phyloP scores from a whole-genome alignment of 2,329 filamentous ascomycete species.

The Phyllosticta citriasiana region DNA sequence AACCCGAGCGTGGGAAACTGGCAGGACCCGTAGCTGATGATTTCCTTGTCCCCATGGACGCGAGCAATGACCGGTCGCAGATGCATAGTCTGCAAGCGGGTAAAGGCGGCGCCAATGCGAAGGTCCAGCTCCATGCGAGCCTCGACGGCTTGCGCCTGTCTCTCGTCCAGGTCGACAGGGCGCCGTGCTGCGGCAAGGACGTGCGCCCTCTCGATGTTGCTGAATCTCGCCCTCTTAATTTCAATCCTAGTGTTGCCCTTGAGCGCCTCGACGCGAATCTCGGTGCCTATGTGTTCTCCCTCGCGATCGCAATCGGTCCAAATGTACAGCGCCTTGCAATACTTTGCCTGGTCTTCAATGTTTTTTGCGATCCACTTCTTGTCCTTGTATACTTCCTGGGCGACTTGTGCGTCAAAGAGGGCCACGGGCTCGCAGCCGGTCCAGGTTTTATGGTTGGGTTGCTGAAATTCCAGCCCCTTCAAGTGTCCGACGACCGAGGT shows the following conservation, averaged over 20 bases:
- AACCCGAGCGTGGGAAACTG: constrained; percentile 96
- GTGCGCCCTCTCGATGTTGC: constrained; percentile 92
- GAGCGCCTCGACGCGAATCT: constrained; percentile 73
- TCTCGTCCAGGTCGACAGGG: constrained; percentile 70
- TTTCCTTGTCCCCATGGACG: constrained; percentile 43
- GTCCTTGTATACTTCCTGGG: constrained; percentile 56
- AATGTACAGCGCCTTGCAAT: constrained; percentile 71
- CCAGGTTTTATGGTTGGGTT: constrained; percentile 64
- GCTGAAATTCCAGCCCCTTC: constrained; percentile 66
- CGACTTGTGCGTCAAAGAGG: constrained; percentile 73
- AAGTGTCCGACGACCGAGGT: constrained; percentile 88
- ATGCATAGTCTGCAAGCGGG: constrained; percentile 71
- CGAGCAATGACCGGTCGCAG: constrained; percentile 60
- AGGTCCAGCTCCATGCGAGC: constrained; percentile 88
- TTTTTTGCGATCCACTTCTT: constrained; percentile 76
- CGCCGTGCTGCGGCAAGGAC: constrained; percentile 72
- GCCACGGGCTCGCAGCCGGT: constrained; percentile 64
- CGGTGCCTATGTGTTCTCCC: constrained; percentile 89
- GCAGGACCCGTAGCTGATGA: constrained; percentile 87
- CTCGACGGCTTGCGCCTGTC: constrained; percentile 76
- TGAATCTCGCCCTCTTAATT: constrained; percentile 81
- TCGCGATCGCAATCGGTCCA: constrained; percentile 99
- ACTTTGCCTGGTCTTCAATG: constrained; percentile 66
- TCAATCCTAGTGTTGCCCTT: constrained; percentile 64
- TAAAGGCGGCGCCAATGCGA: constrained; percentile 84